Evolutionary conservation across 352 stramenopile species (phyloP).

Genomic region (Phytophthora agathidicida): DNA sequence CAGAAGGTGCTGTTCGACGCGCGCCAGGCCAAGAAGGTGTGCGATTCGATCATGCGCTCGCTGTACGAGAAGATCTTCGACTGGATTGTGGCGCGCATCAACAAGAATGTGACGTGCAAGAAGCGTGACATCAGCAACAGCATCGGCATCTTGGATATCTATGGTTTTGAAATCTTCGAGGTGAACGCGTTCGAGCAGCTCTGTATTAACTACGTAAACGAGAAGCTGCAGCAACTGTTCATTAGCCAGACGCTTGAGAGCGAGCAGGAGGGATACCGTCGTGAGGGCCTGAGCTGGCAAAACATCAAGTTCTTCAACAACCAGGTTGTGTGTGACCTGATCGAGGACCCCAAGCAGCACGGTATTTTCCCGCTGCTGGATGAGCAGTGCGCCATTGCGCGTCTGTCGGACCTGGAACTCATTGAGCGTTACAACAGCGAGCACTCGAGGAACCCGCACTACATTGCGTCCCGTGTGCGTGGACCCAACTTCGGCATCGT

Average conservation of each 20-base stretch:
- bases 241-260: slow-evolving; percentile 83
- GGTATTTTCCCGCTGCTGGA: slow-evolving; percentile 85
- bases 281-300: slow-evolving; percentile 78
- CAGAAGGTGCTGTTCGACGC: slow-evolving; percentile 80
- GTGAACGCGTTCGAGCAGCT: slow-evolving; percentile 92
- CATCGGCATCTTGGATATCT: slow-evolving; percentile 92
- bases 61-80: slow-evolving; percentile 92
- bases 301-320: slow-evolving; percentile 89
- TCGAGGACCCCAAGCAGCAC: slow-evolving; percentile 84
- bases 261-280: slow-evolving; percentile 81
- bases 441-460: slow-evolving; percentile 77
- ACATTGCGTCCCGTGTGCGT: slow-evolving; percentile 71
- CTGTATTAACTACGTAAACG: slow-evolving; percentile 92
- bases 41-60: slow-evolving; percentile 84
- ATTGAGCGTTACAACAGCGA: slow-evolving; percentile 79
- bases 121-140: slow-evolving; percentile 68
- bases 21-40: slow-evolving; percentile 82
- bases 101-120: slow-evolving; percentile 80
- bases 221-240: slow-evolving; percentile 90
- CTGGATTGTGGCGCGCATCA: slow-evolving; percentile 88
- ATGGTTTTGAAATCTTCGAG: slow-evolving; percentile 92
- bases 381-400: slow-evolving; percentile 79
- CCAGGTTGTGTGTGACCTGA: slow-evolving; percentile 88
- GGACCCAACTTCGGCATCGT: slow-evolving; percentile 81
- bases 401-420: slow-evolving; percentile 73